phyloP scores from a whole-genome alignment of 2,329 filamentous ascomycete genomes.

The Emergomyces pasteurianus region DNA sequence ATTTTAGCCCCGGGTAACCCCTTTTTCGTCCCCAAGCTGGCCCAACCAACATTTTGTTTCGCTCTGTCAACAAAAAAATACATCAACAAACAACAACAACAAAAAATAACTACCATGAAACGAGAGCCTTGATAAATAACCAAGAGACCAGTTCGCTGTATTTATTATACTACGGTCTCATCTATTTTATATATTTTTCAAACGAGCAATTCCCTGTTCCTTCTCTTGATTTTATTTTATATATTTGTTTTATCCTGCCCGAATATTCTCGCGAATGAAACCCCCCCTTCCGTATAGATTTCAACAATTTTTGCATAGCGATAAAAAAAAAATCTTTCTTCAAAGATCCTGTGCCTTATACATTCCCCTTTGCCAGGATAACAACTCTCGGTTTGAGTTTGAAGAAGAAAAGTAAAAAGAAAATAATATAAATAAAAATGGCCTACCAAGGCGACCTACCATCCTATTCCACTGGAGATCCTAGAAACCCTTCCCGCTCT shows the following conservation, averaged over 20 bases:
- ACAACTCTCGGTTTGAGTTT: too few species aligned
- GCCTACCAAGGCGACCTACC: slow-evolving; percentile 6
- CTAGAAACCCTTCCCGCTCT: slow-evolving; percentile 26
- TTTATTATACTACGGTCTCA: too few species aligned
- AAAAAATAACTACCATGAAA: background rate
- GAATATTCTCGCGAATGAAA: background rate
- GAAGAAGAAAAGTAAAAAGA: too few species aligned
- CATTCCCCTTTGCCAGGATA: too few species aligned
- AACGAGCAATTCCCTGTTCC: background rate
- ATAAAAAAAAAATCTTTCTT: background rate
- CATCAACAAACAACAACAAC: too few species aligned
- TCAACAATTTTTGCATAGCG: background rate
- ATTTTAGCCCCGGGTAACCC: background rate
- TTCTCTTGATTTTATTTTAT: background rate
- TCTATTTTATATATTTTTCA: background rate
- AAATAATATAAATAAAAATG: slow-evolving; percentile 6
- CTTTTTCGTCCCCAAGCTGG: background rate
- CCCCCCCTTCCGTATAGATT: too few species aligned
- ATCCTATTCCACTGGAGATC: slow-evolving; percentile 1
- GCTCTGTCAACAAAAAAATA: background rate
- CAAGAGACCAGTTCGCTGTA: too few species aligned
- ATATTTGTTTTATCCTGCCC: background rate
- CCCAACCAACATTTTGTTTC: background rate
- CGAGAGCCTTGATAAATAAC: background rate
- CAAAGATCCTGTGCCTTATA: too few species aligned